Evolutionary conservation across 371 early-diverging fungal genomes (phyloP).

Genomic region (Mucor sp.): DNA sequence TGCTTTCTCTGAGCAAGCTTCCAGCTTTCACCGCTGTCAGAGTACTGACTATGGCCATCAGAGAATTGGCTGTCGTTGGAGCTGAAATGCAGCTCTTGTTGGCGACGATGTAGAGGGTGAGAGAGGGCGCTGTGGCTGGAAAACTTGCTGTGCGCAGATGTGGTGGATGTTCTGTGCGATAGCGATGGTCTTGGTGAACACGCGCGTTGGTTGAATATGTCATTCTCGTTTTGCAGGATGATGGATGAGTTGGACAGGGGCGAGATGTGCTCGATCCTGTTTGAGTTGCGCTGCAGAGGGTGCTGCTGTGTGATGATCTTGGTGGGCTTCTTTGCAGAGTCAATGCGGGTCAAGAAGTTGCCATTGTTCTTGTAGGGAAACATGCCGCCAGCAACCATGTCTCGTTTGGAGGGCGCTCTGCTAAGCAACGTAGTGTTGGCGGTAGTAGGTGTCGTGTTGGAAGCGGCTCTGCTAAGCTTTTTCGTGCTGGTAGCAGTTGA

Average conservation of each 20-base stretch:
- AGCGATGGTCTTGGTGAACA: background rate
- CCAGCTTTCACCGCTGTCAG: conserved; percentile 8
- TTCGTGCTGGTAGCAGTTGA: background rate
- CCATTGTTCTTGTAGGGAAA: conserved; percentile 5
- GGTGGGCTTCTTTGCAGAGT: background rate
- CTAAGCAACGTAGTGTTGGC: background rate
- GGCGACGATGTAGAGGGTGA: background rate
- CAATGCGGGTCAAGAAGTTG: background rate
- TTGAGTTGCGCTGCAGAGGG: background rate
- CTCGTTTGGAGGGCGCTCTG: background rate
- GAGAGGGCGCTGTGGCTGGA: background rate
- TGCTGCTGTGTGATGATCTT: background rate
- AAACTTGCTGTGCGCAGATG: background rate
- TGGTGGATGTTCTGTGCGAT: background rate
- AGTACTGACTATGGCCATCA: background rate
- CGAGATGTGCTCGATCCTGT: conserved; percentile 7
- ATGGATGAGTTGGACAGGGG: background rate
- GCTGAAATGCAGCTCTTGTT: background rate
- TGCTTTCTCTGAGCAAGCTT: background rate
- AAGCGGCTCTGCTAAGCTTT: background rate
- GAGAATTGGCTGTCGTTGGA: background rate
- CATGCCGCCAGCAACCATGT: background rate
- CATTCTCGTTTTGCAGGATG: background rate
- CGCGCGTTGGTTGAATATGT: background rate
- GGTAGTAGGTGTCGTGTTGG: background rate